phyloP scores from a whole-genome alignment of 768 basidiomycete species.

The Suillus cothurnatus region DNA sequence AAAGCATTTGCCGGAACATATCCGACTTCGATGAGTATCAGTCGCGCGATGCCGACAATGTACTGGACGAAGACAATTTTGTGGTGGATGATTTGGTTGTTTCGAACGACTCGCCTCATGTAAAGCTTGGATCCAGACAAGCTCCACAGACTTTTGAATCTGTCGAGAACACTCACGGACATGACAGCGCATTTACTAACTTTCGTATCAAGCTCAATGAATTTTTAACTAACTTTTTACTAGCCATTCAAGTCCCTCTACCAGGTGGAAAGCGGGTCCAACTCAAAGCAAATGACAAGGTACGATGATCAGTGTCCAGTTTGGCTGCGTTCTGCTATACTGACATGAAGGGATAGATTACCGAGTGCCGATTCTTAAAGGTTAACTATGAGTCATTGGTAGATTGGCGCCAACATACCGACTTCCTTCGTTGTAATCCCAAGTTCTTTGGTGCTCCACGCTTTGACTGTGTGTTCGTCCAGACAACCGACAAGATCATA shows the following conservation, averaged over 20 bases:
- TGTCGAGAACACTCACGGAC: not conserved
- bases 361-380: conserved; percentile 25
- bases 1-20: not conserved
- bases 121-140: conserved; percentile 8
- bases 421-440: conserved; percentile 33
- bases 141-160: not conserved
- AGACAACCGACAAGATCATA: conserved; percentile 13
- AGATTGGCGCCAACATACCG: conserved; percentile 29
- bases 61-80: not conserved
- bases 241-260: not conserved
- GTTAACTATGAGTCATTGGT: conserved; percentile 30
- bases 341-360: conserved; percentile 18
- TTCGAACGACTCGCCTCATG: conserved; percentile 1
- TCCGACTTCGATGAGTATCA: not conserved
- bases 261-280: not conserved
- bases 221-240: conserved; percentile 7
- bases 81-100: not conserved
- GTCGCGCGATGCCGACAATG: not conserved
- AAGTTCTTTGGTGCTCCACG: conserved; percentile 28
- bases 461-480: conserved; percentile 32
- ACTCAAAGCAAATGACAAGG: conserved; percentile 4
- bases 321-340: not conserved
- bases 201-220: conserved; percentile 9
- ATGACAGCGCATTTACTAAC: not conserved
- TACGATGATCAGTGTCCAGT: not conserved